These are phyloP conservation scores for Dalbergia cultrata DNA, from an alignment of 306 rosid species.

Conservation along the genomic window DNA sequence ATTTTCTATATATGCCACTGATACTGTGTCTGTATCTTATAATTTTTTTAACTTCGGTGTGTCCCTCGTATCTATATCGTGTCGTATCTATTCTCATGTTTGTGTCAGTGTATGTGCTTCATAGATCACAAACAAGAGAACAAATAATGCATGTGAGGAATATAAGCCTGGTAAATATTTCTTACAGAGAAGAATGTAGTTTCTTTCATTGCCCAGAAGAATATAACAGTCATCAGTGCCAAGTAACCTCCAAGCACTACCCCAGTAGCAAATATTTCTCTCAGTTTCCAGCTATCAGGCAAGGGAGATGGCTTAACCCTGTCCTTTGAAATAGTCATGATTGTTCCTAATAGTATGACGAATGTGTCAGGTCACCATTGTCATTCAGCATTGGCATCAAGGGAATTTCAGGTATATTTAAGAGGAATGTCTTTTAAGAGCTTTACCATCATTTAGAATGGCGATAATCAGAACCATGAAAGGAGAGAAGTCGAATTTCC, in stretches of 20 bases:
- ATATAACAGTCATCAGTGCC: slow-evolving; percentile 93
- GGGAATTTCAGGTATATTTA: background rate
- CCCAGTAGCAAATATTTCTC: slow-evolving; percentile 93
- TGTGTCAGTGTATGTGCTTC: too few species aligned
- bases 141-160: background rate
- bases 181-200: slow-evolving; percentile 83
- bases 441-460: slow-evolving; percentile 92
- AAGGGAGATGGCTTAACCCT: slow-evolving; percentile 96
- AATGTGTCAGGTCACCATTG: slow-evolving; percentile 35
- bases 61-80: too few species aligned
- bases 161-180: background rate
- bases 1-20: too few species aligned
- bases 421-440: background rate
- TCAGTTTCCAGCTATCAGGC: slow-evolving; percentile 99
- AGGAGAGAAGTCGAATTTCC: slow-evolving; percentile 98
- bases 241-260: slow-evolving; percentile 90
- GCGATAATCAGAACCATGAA: slow-evolving; percentile 99
- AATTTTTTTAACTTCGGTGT: too few species aligned
- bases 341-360: slow-evolving; percentile 70
- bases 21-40: too few species aligned
- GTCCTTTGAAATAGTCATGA: slow-evolving; percentile 99
- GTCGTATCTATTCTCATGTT: too few species aligned
- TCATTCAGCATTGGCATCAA: slow-evolving; percentile 22
- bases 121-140: background rate
- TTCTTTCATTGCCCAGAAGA: slow-evolving; percentile 87